Evolutionary conservation across 768 basidiomycete genomes (phyloP).

Genomic region (Hypholoma sublateritium): DNA sequence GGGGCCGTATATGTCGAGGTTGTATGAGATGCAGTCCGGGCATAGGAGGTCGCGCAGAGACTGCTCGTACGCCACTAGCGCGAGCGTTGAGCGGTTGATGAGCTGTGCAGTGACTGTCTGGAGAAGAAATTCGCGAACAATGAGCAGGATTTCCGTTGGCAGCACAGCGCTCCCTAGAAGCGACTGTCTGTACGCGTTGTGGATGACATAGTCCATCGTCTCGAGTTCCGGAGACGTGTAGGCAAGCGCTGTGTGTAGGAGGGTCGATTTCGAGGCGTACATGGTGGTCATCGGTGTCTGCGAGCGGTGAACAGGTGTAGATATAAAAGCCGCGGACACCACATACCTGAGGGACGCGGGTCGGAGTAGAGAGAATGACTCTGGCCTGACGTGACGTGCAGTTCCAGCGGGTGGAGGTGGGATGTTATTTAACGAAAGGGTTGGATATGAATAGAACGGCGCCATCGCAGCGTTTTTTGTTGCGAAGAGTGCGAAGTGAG

Average conservation of each 20-base stretch:
- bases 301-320: not conserved
- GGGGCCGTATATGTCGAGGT: conserved; percentile 52
- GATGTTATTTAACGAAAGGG: conserved; percentile 13
- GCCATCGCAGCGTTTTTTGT: conserved; percentile 18
- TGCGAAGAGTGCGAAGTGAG: conserved; percentile 22
- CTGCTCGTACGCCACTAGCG: conserved; percentile 41
- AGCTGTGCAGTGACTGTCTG: conserved; percentile 40
- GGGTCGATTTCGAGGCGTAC: conserved; percentile 38
- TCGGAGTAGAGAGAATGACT: conserved; percentile 6
- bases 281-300: conserved; percentile 20
- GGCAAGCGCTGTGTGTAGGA: conserved; percentile 56
- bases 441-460: conserved; percentile 10
- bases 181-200: conserved; percentile 7
- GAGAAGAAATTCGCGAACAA: conserved; percentile 49
- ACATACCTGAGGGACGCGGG: conserved; percentile 17
- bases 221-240: conserved; percentile 44
- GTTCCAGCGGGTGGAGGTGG: conserved; percentile 27
- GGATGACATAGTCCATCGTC: conserved; percentile 40
- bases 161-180: conserved; percentile 24
- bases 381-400: conserved; percentile 37
- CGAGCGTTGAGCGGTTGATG: conserved; percentile 39
- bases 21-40: conserved; percentile 48
- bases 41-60: conserved; percentile 43
- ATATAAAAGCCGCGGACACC: conserved; percentile 17
- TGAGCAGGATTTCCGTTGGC: conserved; percentile 52